Evolutionary conservation across 192 early-diverging fungal species (phyloP).

Genomic region (Coemansia sp.): DNA sequence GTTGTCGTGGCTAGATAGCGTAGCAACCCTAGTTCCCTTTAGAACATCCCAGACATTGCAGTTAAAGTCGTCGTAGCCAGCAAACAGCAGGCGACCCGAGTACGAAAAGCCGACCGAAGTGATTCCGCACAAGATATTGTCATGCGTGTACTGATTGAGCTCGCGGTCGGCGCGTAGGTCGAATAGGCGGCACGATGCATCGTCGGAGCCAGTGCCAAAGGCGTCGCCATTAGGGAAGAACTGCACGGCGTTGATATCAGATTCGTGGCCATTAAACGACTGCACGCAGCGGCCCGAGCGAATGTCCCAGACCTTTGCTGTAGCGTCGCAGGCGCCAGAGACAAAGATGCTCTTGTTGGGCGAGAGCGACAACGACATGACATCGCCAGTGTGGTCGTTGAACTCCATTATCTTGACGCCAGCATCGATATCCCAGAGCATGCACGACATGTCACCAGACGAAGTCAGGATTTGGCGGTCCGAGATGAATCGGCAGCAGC

Average conservation of each 20-base stretch:
- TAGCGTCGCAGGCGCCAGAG: conserved; percentile 97
- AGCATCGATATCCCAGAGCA: conserved; percentile 99
- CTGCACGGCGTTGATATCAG: conserved; percentile 99
- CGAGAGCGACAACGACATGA: conserved; percentile 94
- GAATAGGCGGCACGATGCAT: conserved; percentile 96
- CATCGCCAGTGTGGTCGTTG: conserved; percentile 97
- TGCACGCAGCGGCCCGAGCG: conserved; percentile 95
- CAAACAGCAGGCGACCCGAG: conserved; percentile 95
- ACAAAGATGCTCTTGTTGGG: conserved; percentile 97
- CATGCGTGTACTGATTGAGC: conserved; percentile 97
- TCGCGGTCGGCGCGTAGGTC: conserved; percentile 98
- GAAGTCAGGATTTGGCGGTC: conserved; percentile 95
- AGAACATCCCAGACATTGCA: conserved; percentile 99
- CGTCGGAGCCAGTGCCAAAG: conserved; percentile 97
- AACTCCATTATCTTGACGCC: conserved; percentile 97
- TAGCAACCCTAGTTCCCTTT: conserved; percentile 92
- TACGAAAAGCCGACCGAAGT: conserved; percentile 98
- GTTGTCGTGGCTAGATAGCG: conserved; percentile 94
- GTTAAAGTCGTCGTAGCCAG: conserved; percentile 99
- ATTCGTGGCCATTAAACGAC: conserved; percentile 97
- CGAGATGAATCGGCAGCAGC: conserved; percentile 95
- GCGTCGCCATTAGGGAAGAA: conserved; percentile 99
- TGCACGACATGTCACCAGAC: conserved; percentile 98
- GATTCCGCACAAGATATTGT: conserved; percentile 98
- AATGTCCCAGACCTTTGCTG: conserved; percentile 99